Percentiles rank a stretch among this genome's conserved stretches.
Conservation (phyloP, 2,329 filamentous ascomycete species). For the Neurospora sp. region DNA sequence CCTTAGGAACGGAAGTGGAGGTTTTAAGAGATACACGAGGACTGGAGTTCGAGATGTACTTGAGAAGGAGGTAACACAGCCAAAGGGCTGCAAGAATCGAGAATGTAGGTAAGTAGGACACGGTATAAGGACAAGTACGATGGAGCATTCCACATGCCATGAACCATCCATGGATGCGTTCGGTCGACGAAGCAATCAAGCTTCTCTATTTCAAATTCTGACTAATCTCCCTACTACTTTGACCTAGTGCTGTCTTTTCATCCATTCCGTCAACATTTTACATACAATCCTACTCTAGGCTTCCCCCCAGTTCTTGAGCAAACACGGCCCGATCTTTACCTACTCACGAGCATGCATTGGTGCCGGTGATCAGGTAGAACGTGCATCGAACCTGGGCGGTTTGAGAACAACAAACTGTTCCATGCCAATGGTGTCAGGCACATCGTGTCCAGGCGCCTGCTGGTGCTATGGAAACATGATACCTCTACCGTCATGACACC, state of each 20-base stretch:
- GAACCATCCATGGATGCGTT: background rate
- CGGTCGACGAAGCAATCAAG: background rate
- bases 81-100: background rate
- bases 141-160: background rate
- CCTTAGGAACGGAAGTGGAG: no score
- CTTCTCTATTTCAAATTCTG: background rate
- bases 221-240: background rate
- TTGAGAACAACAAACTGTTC: background rate
- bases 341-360: background rate
- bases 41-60: no score
- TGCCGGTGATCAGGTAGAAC: background rate
- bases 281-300: background rate
- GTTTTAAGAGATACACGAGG: no score
- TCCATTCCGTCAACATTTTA: background rate
- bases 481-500: background rate
- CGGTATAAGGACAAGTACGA: background rate
- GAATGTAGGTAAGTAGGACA: background rate
- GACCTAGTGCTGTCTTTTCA: background rate
- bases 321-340: background rate
- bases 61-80: background rate
- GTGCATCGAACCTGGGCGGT: background rate
- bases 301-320: background rate
- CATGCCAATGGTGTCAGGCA: background rate
- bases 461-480: background rate
- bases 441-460: rapidly evolving